A percentile compares a stretch with the other conserved stretches of the same genome.
phyloP scores from a whole-genome alignment of 2,329 filamentous ascomycete species.

The Sclerotinia glacialis region DNA sequence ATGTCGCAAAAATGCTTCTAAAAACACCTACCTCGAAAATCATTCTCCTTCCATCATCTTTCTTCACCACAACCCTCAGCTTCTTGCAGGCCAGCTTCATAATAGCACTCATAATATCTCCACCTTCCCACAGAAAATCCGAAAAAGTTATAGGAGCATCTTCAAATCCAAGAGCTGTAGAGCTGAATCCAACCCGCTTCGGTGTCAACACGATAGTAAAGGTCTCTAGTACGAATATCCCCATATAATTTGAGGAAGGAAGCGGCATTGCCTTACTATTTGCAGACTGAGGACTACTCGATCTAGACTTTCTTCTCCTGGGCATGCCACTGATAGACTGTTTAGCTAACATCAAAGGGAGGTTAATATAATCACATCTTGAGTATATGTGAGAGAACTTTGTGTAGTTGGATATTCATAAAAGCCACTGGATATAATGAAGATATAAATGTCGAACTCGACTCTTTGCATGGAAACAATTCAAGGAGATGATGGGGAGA shows the following conservation, averaged over 20 bases:
- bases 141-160: constrained; percentile 28
- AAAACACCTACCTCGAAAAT: constrained; percentile 1
- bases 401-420: background rate
- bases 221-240: constrained; percentile 22
- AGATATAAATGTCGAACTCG: background rate
- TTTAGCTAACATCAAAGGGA: background rate
- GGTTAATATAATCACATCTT: no score
- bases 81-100: constrained; percentile 27
- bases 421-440: background rate
- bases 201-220: constrained; percentile 31
- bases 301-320: background rate
- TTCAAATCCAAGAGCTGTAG: constrained; percentile 26
- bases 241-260: background rate
- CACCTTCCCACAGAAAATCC: constrained; percentile 30
- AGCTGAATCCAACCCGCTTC: constrained; percentile 21
- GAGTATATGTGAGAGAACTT: no score
- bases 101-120: constrained; percentile 30
- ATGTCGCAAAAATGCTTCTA: background rate
- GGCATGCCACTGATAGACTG: background rate
- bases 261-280: background rate
- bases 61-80: constrained; percentile 34
- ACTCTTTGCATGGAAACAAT: no score
- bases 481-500: no score
- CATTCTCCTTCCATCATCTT: constrained; percentile 15
- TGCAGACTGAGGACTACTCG: background rate